Evolutionary conservation across 805 yeast genomes (phyloP), one percentile per base, ranked within the genome.

Genomic region (Wickerhamomyces rabaulensis): DNA sequence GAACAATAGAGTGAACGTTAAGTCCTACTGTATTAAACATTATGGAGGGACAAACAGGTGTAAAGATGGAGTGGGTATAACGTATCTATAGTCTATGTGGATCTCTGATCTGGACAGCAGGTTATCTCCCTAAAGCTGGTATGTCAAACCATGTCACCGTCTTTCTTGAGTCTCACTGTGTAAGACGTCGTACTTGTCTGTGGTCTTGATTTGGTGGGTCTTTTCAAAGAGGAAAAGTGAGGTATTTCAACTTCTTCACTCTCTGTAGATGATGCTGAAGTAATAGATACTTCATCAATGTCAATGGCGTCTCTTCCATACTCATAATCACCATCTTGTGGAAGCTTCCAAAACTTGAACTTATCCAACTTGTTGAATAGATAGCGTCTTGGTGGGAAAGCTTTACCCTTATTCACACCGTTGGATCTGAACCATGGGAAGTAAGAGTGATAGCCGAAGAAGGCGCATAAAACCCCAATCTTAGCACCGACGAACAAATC

Each of bases 361-460:
- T 36, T 46, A 23, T 40, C 43, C 8, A 67, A 66, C 7, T 68
- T 70, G 8, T 62, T 62, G 6, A 48, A 44, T n/a, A 51, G 51
- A 1, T 71, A 47, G 45, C 74, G 54, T 55, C 78, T 61, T n/a
- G 78, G 78, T 4, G 71, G 68, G 41, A 61, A 67, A 0, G 78
- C 74, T 52, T 71, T 54, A 1, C 76, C 78, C 29, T 48, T 64
- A 64, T 31, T 51, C 46, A 17, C 62, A 16, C 38, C 40, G 20
- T 25, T 43, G 16, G 54, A 47, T 27, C 47, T 58, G 2, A 66
- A 57, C 41, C 68, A 53, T 1, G 76, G 74, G 52, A 74, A 74
- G 52, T 73, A 74, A n/a, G 68, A 58, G 9, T 61, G 52, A 48
- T 73, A 75, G 38, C 68, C 64, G 45, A 67, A 45, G n/a, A 56